Base-by-base conservation (phyloP, 129 eudicot species). In the Centrapalus pauciflorus region DNA sequence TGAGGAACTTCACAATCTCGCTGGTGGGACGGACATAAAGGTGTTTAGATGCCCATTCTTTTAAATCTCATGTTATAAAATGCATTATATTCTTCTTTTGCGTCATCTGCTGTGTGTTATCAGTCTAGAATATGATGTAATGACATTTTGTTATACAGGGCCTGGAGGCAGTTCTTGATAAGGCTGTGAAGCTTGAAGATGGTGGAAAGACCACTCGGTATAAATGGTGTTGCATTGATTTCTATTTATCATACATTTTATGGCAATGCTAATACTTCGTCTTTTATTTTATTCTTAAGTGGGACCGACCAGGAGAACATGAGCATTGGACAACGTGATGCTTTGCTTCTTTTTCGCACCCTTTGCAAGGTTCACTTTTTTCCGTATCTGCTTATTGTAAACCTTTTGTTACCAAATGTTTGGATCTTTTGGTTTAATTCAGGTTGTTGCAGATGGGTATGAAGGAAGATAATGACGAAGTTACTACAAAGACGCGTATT, bases 91-190 rank as follows among this genome's bases (percentile, higher is more conserved):
- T 23, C 19, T 4, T 25, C 24, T 67, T 37, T 48, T 71, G 19
- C 11, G 20, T 29, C 61, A 61, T 54, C 1, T 61, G 76, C 51
- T 29, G 28, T 55, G 61, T 20, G 46, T 16, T 27, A 5, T 51
- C 43, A 66, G 46, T 56, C 19, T 11, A 33, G 72, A 41, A 45
- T 73, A 41, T 60, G 23, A 61, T 61, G 33, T 61, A 48, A n/a
- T 6, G n/a, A 38, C 7, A 8, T 62, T 50, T 41, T 68, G 55
- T 59, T 32, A 55, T 81, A 56, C 64, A 94, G 99, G 99, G 99
- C 67, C 81, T 94, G 77, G 99, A 94, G 77, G 99, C 99, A 70
- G 96, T 84, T 81, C 94, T 94, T 61, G 97, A 94, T 82, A 94
- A 94, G 87, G 99, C 99, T 80, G 94, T 94, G 79, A 71, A 86